Conservation (phyloP, 2,329 filamentous ascomycete species). For the Aspergillus sp. region DNA sequence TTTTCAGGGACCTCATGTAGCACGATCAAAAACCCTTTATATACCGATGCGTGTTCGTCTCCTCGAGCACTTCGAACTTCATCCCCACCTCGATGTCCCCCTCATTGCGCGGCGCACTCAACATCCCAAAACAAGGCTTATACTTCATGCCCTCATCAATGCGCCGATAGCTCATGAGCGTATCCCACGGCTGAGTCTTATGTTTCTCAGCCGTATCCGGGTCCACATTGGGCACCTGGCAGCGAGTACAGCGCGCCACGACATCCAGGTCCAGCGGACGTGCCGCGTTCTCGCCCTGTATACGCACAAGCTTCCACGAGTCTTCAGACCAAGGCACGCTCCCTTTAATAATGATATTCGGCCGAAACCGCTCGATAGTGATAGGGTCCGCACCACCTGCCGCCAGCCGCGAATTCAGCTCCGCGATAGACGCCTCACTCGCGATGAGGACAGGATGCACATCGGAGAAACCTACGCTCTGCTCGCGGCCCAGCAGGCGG, state of each 20-base stretch:
- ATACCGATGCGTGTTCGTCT: constrained; percentile 58
- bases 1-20: background rate
- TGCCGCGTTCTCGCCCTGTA: constrained; percentile 8
- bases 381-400: constrained; percentile 45
- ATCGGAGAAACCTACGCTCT: constrained; percentile 59
- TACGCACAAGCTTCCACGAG: constrained; percentile 58
- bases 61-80: constrained; percentile 56
- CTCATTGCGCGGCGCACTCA: constrained; percentile 57
- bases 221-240: constrained; percentile 64
- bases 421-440: constrained; percentile 54
- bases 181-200: constrained; percentile 60
- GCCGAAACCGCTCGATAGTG: constrained; percentile 61
- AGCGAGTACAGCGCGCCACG: constrained; percentile 58
- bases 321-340: constrained; percentile 60
- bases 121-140: constrained; percentile 67
- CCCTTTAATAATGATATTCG: constrained; percentile 61
- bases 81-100: constrained; percentile 57
- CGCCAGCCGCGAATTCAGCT: constrained; percentile 55
- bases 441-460: constrained; percentile 57
- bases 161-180: constrained; percentile 58
- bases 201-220: constrained; percentile 60
- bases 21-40: constrained; percentile 35
- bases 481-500: constrained; percentile 52
- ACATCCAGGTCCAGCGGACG: constrained; percentile 51
- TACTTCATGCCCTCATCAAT: constrained; percentile 60